A percentile compares a stretch with the other conserved stretches of the same genome.
phyloP scores from a whole-genome alignment of 352 stramenopile genomes.

The Globisporangium iwayamae region DNA sequence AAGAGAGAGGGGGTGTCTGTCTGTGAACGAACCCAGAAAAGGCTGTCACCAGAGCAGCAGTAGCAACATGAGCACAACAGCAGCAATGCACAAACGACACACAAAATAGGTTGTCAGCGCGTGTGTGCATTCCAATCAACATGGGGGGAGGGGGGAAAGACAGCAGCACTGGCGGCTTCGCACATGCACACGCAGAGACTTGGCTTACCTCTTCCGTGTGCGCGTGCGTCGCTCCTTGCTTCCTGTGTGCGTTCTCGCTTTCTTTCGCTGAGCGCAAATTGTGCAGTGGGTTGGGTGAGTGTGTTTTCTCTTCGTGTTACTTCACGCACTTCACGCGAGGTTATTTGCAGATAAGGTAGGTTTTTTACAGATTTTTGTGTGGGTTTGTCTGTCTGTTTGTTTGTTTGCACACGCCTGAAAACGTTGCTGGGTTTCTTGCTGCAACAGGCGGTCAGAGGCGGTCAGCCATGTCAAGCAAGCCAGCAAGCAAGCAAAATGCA shows the following conservation, averaged over 20 bases:
- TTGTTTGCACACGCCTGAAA: too few relatives aligned
- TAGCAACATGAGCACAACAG: constrained; percentile 3
- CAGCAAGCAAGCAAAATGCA: neutral
- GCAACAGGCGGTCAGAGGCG: neutral
- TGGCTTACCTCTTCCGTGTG: constrained; percentile 1
- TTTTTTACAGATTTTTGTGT: neutral
- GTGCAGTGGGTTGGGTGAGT: neutral
- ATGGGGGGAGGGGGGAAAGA: neutral
- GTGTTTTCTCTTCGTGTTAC: constrained; percentile 8
- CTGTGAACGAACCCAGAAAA: constrained; percentile 7
- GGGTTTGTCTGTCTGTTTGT: neutral
- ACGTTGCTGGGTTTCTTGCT: neutral
- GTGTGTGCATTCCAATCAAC: neutral
- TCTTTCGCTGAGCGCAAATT: constrained; percentile 9
- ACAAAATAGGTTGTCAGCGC: neutral
- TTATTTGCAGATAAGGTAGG: constrained; percentile 2
- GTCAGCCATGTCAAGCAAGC: neutral
- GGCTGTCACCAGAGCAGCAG: neutral
- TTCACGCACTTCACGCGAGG: constrained; percentile 8
- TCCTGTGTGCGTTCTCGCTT: constrained; percentile 2
- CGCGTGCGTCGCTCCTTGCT: constrained; percentile 1
- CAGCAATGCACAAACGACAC: neutral
- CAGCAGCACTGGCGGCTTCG: neutral
- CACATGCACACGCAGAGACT: neutral
- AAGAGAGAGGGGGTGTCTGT: constrained; percentile 4